A percentile compares a stretch with the other conserved stretches of the same genome.
Evolutionary conservation across 352 stramenopile species (phyloP).

Genomic region (Globisporangium splendens): DNA sequence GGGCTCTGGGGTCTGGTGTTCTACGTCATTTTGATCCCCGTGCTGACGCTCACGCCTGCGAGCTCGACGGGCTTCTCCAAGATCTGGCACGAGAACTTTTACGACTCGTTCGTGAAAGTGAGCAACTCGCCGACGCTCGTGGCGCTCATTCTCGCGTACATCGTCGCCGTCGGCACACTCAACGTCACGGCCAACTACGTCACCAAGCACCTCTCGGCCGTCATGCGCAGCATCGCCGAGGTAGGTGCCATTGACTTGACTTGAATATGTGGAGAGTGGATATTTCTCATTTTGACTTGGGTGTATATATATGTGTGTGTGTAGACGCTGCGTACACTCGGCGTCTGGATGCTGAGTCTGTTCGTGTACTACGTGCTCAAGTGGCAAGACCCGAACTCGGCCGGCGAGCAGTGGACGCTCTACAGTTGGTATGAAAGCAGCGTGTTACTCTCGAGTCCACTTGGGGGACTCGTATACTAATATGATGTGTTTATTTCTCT

Average conservation of each 20-base stretch:
- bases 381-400: slow-evolving; percentile 54
- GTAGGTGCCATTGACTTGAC: slow-evolving; percentile 15
- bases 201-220: slow-evolving; percentile 79
- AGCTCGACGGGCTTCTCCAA: slow-evolving; percentile 48
- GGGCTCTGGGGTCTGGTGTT: slow-evolving; percentile 86
- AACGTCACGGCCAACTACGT: slow-evolving; percentile 85
- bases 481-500: not conserved
- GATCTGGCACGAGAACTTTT: slow-evolving; percentile 82
- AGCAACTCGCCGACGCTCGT: slow-evolving; percentile 61
- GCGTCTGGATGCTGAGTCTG: slow-evolving; percentile 71
- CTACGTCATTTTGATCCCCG: slow-evolving; percentile 61
- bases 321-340: slow-evolving; percentile 74
- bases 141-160: slow-evolving; percentile 53
- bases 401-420: slow-evolving; percentile 66
- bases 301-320: not conserved
- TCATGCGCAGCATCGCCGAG: slow-evolving; percentile 82
- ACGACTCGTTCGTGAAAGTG: slow-evolving; percentile 75
- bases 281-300: not conserved
- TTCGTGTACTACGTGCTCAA: slow-evolving; percentile 80
- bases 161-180: slow-evolving; percentile 70
- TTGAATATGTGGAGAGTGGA: not conserved
- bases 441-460: not conserved
- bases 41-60: slow-evolving; percentile 60
- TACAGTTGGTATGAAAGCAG: slow-evolving; percentile 48
- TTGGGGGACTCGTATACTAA: too few relatives aligned